Base-by-base conservation (phyloP, 2,329 filamentous ascomycete species). In the Paraconiothyrium sp. region DNA sequence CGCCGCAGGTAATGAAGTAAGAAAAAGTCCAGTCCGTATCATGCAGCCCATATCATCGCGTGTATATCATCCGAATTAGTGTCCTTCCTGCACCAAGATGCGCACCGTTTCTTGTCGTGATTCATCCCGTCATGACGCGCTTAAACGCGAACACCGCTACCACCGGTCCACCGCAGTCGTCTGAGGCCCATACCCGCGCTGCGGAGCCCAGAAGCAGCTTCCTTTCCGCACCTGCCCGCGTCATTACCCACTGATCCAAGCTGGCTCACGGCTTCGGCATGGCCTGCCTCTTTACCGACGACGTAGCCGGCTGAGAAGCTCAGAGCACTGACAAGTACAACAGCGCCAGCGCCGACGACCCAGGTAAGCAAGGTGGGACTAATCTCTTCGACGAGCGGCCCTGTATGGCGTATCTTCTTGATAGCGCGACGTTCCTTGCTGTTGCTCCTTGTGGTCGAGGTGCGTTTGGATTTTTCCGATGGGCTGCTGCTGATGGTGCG, bases 271-370 rank as follows among this genome's bases (percentile, higher is more conserved):
- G 72, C 82, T 69, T 89, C 87, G 2, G 84, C 77, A 55, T 82
- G 80, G 1, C 86, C 86, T 4, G 86, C 83, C 65, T 89, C 87
- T 58, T 83, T 83, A 11, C 88, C 88, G 14, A 89, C 81, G 14
- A 85, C 84, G 68, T 89, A 90, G 1, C 88, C 88, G 4, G 88
- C 88, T 0, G 86, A 86, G 73, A 90, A 90, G 67, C 86, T 88
- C 63, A 90, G 84, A 2, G 88, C 88, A 16, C 85, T 88, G 58
- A 90, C 84, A 0, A 89, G 81, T 2, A 90, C 86, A 1, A 90
- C 86, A 20, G 90, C 87, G 2, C 88, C 87, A 0, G 88, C 88
- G 52, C 86, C 88, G 50, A 89, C 84, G 4, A 89, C 85, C 88
- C 88, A 90, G 0, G 88, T 89, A 67, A 90, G 84, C 9, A 90